These are phyloP conservation scores for Galerina marginata DNA, from an alignment of 768 basidiomycete species.

Conservation along the genomic window DNA sequence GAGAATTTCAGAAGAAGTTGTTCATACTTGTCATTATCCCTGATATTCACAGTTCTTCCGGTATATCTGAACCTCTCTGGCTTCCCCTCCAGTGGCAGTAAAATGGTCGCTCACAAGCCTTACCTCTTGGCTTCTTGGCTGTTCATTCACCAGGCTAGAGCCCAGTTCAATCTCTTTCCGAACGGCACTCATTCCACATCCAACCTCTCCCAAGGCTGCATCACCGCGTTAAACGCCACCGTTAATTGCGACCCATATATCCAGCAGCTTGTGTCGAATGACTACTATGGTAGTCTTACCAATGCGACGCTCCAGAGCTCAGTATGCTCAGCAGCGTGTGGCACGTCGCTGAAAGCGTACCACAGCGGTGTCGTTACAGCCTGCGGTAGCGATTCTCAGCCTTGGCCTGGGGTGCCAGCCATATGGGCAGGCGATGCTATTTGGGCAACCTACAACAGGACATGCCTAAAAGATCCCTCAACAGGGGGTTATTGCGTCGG, in stretches of 20 bases:
- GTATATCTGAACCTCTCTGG: no score
- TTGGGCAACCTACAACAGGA: neutral
- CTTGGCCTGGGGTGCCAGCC: neutral
- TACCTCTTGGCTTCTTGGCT: neutral
- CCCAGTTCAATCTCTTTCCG: neutral
- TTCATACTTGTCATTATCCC: no score
- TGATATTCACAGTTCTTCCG: no score
- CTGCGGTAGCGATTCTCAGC: neutral
- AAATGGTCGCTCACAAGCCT: neutral
- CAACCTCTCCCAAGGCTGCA: neutral
- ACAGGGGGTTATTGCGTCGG: neutral
- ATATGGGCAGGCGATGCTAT: neutral
- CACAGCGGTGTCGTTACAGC: neutral
- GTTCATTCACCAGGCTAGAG: neutral
- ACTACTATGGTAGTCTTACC: neutral
- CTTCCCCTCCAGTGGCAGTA: neutral
- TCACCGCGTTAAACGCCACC: neutral
- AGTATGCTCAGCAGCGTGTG: neutral
- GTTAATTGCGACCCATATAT: conserved; percentile 1
- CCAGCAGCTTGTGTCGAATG: neutral
- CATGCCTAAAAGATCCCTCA: neutral
- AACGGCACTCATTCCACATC: neutral
- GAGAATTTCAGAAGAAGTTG: no score
- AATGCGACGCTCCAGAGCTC: neutral
- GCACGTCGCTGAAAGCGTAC: neutral